Conservation (phyloP, 2,329 filamentous ascomycete genomes). For the Fusarium sacchari region DNA sequence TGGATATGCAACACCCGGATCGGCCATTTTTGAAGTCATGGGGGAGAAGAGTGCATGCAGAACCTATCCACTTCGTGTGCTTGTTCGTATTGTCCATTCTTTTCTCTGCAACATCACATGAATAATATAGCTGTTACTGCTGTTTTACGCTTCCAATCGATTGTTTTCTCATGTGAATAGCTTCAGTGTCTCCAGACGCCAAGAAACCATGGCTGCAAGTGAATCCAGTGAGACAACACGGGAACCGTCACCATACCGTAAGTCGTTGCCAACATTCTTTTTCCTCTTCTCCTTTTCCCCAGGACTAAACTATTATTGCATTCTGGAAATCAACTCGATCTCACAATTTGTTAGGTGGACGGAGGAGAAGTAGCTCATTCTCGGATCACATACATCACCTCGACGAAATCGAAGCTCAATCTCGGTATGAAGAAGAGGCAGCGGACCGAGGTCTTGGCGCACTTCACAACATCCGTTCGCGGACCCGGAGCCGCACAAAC, state of each 20-base stretch:
- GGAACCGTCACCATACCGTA: slow-evolving; percentile 42
- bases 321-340: neutral
- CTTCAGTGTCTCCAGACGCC: slow-evolving; percentile 2
- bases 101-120: slow-evolving; percentile 8
- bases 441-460: slow-evolving; percentile 49
- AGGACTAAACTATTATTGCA: neutral
- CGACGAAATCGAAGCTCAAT: slow-evolving; percentile 54
- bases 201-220: slow-evolving; percentile 37
- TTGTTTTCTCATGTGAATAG: slow-evolving; percentile 29
- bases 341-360: slow-evolving; percentile 38
- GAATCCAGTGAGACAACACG: slow-evolving; percentile 44
- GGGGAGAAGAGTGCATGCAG: slow-evolving; percentile 16
- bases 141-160: neutral
- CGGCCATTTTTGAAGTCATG: slow-evolving; percentile 20
- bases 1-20: slow-evolving; percentile 16
- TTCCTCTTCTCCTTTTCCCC: neutral
- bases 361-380: slow-evolving; percentile 38
- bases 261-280: slow-evolving; percentile 21
- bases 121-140: neutral
- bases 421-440: slow-evolving; percentile 54
- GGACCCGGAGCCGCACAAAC: slow-evolving; percentile 46
- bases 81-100: neutral
- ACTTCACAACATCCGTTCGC: slow-evolving; percentile 49
- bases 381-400: slow-evolving; percentile 41
- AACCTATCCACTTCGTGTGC: slow-evolving; percentile 19